These are phyloP conservation scores for Meira miltonrushii DNA, from an alignment of 1,284 basidiomycete species.

Conservation along the genomic window DNA sequence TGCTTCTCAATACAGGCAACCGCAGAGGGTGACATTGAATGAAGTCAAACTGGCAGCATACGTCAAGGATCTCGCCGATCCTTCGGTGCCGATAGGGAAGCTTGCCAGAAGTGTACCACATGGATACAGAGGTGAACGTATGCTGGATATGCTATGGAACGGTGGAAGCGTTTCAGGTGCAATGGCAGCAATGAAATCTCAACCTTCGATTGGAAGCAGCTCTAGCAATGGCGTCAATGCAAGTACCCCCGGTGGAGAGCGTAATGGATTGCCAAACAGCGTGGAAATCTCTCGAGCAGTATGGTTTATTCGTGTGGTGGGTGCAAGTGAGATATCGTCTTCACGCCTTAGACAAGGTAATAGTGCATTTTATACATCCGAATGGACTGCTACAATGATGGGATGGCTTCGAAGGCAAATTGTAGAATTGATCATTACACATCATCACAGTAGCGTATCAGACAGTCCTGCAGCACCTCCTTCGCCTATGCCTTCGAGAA, in stretches of 20 bases:
- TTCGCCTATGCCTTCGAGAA: neutral
- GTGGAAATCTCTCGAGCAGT: slow-evolving; percentile 81
- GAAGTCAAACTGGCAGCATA: slow-evolving; percentile 81
- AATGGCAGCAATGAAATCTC: slow-evolving; percentile 6
- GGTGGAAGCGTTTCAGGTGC: slow-evolving; percentile 26
- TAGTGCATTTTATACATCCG: slow-evolving; percentile 68
- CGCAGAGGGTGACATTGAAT: slow-evolving; percentile 72
- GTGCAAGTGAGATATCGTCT: slow-evolving; percentile 78
- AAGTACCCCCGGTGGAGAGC: neutral
- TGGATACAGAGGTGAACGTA: slow-evolving; percentile 82
- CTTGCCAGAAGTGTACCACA: slow-evolving; percentile 85
- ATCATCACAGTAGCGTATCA: neutral
- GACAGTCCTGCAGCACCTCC: neutral
- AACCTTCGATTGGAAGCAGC: neutral
- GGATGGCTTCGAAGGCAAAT: slow-evolving; percentile 87
- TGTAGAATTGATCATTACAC: slow-evolving; percentile 60
- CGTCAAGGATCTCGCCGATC: slow-evolving; percentile 85
- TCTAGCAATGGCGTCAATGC: neutral
- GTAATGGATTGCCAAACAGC: slow-evolving; percentile 7
- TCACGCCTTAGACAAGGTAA: slow-evolving; percentile 7
- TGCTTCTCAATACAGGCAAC: slow-evolving; percentile 18
- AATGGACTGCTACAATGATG: slow-evolving; percentile 81
- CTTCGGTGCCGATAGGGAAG: slow-evolving; percentile 77
- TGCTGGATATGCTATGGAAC: slow-evolving; percentile 78
- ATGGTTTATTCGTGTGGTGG: slow-evolving; percentile 90